These are phyloP conservation scores for Melanomma pulvis-pyrius DNA, from an alignment of 495 filamentous ascomycete genomes.

Conservation along the genomic window DNA sequence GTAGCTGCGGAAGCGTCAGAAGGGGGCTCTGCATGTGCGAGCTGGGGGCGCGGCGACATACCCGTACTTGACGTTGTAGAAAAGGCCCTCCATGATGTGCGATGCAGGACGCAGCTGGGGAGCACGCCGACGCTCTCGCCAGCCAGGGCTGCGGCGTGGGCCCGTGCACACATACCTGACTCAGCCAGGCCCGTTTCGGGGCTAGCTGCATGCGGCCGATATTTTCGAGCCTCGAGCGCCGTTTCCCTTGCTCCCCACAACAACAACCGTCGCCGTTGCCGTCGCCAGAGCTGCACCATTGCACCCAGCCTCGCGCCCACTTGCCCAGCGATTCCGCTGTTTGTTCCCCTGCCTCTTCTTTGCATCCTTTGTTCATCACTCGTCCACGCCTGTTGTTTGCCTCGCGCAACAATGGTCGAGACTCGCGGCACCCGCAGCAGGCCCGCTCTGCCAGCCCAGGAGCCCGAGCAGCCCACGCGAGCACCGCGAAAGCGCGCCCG, in stretches of 20 bases:
- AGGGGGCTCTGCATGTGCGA: not conserved
- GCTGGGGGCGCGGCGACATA: conserved; percentile 47
- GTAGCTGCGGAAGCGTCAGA: conserved; percentile 63
- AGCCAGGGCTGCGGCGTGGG: too few species aligned
- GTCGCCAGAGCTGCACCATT: too few species aligned
- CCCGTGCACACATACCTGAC: too few species aligned
- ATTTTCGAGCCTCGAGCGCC: too few species aligned
- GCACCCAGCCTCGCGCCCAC: too few species aligned
- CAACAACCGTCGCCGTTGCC: too few species aligned
- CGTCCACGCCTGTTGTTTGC: not conserved
- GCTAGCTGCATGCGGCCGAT: conserved; percentile 4
- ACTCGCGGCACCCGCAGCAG: conserved; percentile 4
- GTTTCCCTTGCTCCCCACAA: too few species aligned
- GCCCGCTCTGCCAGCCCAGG: not conserved
- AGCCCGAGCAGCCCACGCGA: not conserved
- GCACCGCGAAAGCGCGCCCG: not conserved
- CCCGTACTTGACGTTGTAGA: conserved; percentile 96
- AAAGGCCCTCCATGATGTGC: conserved; percentile 82
- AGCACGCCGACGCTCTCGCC: not conserved
- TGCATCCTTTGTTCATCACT: too few species aligned
- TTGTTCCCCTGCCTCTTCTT: too few species aligned
- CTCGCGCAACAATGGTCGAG: not conserved
- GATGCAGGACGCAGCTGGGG: not conserved
- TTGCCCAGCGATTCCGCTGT: too few species aligned
- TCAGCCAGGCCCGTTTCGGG: too few species aligned